phyloP scores from a whole-genome alignment of 352 stramenopile species.

The Globisporangium mamillatum region DNA sequence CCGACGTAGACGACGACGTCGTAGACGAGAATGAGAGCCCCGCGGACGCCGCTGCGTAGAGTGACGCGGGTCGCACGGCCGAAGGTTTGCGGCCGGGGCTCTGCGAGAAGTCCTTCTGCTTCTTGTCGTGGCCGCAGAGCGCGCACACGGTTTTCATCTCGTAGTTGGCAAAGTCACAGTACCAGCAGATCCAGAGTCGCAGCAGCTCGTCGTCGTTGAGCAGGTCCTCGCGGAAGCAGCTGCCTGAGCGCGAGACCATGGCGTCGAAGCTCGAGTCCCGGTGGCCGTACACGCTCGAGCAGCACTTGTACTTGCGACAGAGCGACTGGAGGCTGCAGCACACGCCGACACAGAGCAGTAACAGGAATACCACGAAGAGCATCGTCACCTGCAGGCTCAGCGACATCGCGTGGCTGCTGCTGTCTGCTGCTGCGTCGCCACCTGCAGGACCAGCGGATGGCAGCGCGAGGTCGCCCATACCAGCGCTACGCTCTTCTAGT shows the following conservation, averaged over 20 bases:
- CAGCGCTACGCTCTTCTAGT: neutral
- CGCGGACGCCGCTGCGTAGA: conserved; percentile 28
- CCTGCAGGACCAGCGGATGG: neutral
- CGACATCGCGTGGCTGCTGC: neutral
- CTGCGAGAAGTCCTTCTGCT: conserved; percentile 23
- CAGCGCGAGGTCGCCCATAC: neutral
- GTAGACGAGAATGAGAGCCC: conserved; percentile 27
- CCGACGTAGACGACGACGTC: conserved; percentile 18
- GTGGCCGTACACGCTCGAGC: conserved; percentile 1
- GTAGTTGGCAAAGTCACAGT: conserved; percentile 64
- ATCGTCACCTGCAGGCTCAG: conserved; percentile 28
- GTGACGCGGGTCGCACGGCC: conserved; percentile 27
- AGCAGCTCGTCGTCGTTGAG: conserved; percentile 48
- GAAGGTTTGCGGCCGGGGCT: conserved; percentile 26
- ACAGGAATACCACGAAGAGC: conserved; percentile 33
- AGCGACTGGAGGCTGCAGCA: conserved; percentile 35
- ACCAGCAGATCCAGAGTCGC: conserved; percentile 49
- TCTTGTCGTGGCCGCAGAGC: conserved; percentile 42
- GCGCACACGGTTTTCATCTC: conserved; percentile 49
- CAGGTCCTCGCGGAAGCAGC: conserved; percentile 47
- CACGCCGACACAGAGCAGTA: conserved; percentile 29
- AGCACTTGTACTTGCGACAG: conserved; percentile 30
- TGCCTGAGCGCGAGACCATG: conserved; percentile 22
- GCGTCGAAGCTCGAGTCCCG: conserved; percentile 25
- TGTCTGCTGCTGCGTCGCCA: neutral